Evolutionary conservation across 1,284 basidiomycete species (phyloP).

Genomic region (Austroboletus olivaceoglutinosus): DNA sequence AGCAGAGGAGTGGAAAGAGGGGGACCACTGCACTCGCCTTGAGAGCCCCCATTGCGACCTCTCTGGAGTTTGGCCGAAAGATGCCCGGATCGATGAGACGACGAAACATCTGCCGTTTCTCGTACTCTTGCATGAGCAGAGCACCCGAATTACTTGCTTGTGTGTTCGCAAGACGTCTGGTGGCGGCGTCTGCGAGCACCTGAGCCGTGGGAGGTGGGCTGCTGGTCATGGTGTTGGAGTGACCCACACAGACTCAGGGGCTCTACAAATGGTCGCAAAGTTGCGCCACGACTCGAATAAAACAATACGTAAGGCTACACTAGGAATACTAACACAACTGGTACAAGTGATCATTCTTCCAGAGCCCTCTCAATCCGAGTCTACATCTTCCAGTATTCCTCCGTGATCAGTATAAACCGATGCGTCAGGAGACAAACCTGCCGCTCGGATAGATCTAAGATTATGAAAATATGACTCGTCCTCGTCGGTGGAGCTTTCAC

Average conservation of each 20-base stretch:
- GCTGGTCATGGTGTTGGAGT: conserved; percentile 14
- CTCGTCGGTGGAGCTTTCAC: conserved; percentile 62
- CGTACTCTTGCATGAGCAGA: conserved; percentile 54
- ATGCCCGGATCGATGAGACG: conserved; percentile 78
- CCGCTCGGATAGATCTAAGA: conserved; percentile 19
- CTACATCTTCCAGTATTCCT: conserved; percentile 18
- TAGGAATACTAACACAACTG: neutral
- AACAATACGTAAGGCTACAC: conserved; percentile 14
- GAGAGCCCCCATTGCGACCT: conserved; percentile 56
- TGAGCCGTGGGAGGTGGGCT: conserved; percentile 14
- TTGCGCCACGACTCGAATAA: neutral
- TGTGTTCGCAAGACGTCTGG: conserved; percentile 37
- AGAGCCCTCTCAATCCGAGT: conserved; percentile 19
- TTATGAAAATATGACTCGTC: conserved; percentile 40
- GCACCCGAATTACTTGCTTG: conserved; percentile 34
- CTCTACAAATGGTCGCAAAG: neutral
- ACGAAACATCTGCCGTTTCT: conserved; percentile 66
- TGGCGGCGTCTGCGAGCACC: conserved; percentile 46
- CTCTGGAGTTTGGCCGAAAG: conserved; percentile 62
- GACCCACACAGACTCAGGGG: conserved; percentile 9
- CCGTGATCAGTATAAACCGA: conserved; percentile 20
- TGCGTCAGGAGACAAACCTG: conserved; percentile 13
- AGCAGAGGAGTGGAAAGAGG: neutral
- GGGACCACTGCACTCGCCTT: conserved; percentile 43
- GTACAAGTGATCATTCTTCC: neutral